phyloP scores from a whole-genome alignment of 2,329 filamentous ascomycete genomes.

The Fusarium transvaalense region DNA sequence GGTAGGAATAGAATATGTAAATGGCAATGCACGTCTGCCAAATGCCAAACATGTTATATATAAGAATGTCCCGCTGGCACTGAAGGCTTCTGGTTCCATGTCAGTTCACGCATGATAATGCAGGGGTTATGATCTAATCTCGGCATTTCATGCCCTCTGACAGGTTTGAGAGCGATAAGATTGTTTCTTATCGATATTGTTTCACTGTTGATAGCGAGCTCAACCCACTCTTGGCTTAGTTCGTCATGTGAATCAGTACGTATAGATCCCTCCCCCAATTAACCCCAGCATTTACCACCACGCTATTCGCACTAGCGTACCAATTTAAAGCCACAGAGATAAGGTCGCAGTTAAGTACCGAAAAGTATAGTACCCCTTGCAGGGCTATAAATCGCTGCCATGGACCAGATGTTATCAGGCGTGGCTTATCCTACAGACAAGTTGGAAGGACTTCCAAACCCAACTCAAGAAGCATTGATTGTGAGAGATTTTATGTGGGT shows the following conservation, averaged over 20 bases:
- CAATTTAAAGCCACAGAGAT: not conserved
- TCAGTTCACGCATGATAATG: too few species aligned
- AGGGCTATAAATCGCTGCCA: not conserved
- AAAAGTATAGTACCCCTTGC: not conserved
- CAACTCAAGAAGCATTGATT: too few species aligned
- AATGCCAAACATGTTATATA: too few species aligned
- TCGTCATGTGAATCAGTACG: too few species aligned
- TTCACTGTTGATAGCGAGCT: not conserved
- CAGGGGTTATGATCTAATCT: too few species aligned
- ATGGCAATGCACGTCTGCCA: too few species aligned
- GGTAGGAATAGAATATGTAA: too few species aligned
- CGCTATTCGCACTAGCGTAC: not conserved
- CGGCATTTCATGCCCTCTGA: not conserved
- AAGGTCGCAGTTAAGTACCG: slow-evolving; percentile 6
- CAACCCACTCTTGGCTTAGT: not conserved
- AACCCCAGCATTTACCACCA: not conserved
- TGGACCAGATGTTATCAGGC: too few species aligned
- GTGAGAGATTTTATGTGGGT: too few species aligned
- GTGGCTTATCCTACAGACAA: too few species aligned
- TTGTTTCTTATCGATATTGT: slow-evolving; percentile 11
- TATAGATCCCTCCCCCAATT: not conserved
- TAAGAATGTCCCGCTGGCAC: too few species aligned
- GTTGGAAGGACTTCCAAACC: not conserved
- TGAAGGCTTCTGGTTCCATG: too few species aligned
- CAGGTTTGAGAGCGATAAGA: not conserved